Conservation (phyloP, 2,329 filamentous ascomycete species). For the Chrysoporthe cubensis region DNA sequence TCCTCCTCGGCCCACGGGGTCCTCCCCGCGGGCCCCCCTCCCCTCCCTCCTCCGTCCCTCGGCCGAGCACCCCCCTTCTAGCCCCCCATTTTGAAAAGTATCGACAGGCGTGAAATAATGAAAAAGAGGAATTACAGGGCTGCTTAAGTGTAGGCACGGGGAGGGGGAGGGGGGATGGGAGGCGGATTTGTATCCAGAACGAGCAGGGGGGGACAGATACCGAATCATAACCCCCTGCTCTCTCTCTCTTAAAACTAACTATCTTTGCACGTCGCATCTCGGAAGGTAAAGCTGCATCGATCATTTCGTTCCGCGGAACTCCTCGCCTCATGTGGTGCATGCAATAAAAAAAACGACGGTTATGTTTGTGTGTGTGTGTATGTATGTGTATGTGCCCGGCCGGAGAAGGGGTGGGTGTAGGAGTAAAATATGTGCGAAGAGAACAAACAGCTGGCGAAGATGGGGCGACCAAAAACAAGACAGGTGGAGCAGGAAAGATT, state of each 20-base stretch:
- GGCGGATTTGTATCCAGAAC: not conserved
- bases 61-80: too few relatives aligned
- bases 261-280: not conserved
- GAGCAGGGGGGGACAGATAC: not conserved
- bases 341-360: not conserved
- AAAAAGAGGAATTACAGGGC: not conserved
- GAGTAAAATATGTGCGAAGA: constrained; percentile 22
- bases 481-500: not conserved
- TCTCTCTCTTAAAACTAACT: not conserved
- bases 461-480: not conserved
- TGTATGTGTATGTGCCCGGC: not conserved
- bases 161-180: not conserved
- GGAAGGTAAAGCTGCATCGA: not conserved
- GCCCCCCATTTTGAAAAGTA: not conserved
- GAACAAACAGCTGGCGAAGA: not conserved
- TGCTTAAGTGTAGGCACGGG: not conserved
- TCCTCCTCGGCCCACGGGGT: too few relatives aligned
- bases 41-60: not conserved
- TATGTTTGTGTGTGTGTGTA: constrained; percentile 7
- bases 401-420: not conserved
- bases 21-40: too few relatives aligned
- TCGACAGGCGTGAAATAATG: not conserved
- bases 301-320: constrained; percentile 24
- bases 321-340: constrained; percentile 25
- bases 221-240: not conserved